Conservation (phyloP, 1,284 basidiomycete species). For the Pseudozyma thailandica region DNA sequence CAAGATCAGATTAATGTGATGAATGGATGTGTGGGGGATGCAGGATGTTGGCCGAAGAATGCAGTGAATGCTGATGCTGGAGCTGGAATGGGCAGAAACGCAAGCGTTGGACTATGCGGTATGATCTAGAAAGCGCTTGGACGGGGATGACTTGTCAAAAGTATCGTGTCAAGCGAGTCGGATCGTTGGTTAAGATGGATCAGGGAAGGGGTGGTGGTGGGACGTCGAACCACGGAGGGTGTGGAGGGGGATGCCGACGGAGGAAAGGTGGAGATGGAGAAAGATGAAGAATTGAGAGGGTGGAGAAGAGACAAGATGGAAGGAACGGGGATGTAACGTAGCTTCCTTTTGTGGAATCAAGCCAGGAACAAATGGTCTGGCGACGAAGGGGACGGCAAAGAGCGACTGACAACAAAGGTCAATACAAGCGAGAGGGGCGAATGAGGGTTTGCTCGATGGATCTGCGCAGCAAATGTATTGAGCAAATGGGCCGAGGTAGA, state of each 20-base stretch:
- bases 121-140: constrained; percentile 4
- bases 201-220: constrained; percentile 1
- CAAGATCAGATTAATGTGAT: not conserved
- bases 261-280: constrained; percentile 2
- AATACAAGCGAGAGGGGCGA: too few species aligned
- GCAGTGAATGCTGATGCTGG: constrained; percentile 3
- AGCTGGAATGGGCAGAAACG: too few species aligned
- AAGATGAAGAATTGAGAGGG: too few species aligned
- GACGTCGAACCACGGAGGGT: constrained; percentile 20
- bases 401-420: too few species aligned
- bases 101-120: too few species aligned
- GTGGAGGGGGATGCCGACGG: not conserved
- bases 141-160: constrained; percentile 27
- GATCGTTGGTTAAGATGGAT: constrained; percentile 4
- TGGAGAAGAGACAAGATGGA: not conserved
- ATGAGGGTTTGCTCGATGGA: constrained; percentile 10
- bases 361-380: too few species aligned
- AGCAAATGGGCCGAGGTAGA: not conserved
- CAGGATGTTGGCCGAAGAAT: not conserved
- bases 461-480: constrained; percentile 25
- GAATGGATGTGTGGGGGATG: constrained; percentile 5
- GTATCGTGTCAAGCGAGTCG: constrained; percentile 13
- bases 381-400: too few species aligned
- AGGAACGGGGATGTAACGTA: not conserved
- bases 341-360: constrained; percentile 20